phyloP scores from a whole-genome alignment of 805 yeast species.

The Saccharomycopsis capsularis region DNA sequence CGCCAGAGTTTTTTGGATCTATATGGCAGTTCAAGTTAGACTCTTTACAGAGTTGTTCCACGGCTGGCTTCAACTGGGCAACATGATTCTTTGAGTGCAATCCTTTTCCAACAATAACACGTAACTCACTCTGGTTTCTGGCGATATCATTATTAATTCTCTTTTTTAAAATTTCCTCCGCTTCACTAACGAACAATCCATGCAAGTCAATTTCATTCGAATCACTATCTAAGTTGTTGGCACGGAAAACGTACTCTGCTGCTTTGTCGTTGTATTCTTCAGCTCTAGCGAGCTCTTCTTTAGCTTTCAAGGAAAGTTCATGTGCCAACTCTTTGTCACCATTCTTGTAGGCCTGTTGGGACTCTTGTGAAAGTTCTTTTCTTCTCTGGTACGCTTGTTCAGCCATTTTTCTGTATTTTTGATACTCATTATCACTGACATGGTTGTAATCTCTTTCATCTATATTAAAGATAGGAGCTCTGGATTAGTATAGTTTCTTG shows the following conservation, averaged over 20 bases:
- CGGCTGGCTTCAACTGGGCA: conserved; percentile 86
- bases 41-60: conserved; percentile 67
- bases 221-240: conserved; percentile 82
- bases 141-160: conserved; percentile 60
- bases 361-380: conserved; percentile 49
- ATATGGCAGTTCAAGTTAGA: conserved; percentile 53
- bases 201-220: conserved; percentile 87
- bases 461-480: too few relatives aligned
- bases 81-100: conserved; percentile 73
- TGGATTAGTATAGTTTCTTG: too few relatives aligned
- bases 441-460: conserved; percentile 58
- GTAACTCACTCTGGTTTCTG: conserved; percentile 52
- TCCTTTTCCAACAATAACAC: conserved; percentile 92
- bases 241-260: conserved; percentile 81
- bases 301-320: conserved; percentile 62
- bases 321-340: conserved; percentile 76
- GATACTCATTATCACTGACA: conserved; percentile 60
- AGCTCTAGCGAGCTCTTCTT: conserved; percentile 50
- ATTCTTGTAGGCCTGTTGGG: conserved; percentile 67
- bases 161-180: conserved; percentile 65
- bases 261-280: conserved; percentile 72
- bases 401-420: conserved; percentile 58
- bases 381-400: conserved; percentile 55
- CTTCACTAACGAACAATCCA: conserved; percentile 87
- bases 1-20: conserved; percentile 74